Base-by-base conservation (phyloP, 805 yeast genomes). In the Candida insectorum region DNA sequence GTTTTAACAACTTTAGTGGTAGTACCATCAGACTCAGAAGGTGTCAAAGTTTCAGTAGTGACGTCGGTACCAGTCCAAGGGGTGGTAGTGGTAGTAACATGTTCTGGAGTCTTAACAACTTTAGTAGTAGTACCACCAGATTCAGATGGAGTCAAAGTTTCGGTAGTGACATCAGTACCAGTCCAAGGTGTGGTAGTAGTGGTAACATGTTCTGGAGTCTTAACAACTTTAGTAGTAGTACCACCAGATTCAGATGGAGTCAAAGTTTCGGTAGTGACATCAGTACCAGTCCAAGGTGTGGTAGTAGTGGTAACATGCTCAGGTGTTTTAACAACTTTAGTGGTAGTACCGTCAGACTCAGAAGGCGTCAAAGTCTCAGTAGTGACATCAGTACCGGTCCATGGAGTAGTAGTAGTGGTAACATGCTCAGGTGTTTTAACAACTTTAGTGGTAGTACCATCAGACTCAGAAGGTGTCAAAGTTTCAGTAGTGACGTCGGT, bases 381-480 rank as follows among this genome's bases (percentile, higher is more conserved):
- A 71, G 71, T 65, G 7, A 60, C 45, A 33, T 58, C 51, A 25
- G 33, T 16, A 12, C 27, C 30, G 22, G 35, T 33, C 20, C 35
- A 32, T 16, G 43, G 24, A 21, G 44, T 18, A n/a, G 35, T 30
- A 12, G 16, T 12, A 12, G 31, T 28, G 24, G 28, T 20, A 12
- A 19, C 11, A 10, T n/a, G 9, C 6, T n/a, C 26, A 9, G 15
- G 7, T 9, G 28, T 16, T 7, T 7, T 18, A 5, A 14, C 28
- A 14, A 14, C 11, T 18, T 20, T 25, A 25, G 28, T 25, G 7
- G 18, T 14, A 14, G 28, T 13, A 14, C 18, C 32, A 21, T 45
- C 24, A 15, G 47, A 16, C 26, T 29, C 41, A n/a, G 37, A 34
- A 19, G 45, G 35, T n/a, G n/a, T n/a, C n/a, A n/a, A n/a, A 22